A percentile compares a stretch with the other conserved stretches of the same genome.
phyloP scores from a whole-genome alignment of 2,329 filamentous ascomycete species.

The Stagonosporopsis tanaceti region DNA sequence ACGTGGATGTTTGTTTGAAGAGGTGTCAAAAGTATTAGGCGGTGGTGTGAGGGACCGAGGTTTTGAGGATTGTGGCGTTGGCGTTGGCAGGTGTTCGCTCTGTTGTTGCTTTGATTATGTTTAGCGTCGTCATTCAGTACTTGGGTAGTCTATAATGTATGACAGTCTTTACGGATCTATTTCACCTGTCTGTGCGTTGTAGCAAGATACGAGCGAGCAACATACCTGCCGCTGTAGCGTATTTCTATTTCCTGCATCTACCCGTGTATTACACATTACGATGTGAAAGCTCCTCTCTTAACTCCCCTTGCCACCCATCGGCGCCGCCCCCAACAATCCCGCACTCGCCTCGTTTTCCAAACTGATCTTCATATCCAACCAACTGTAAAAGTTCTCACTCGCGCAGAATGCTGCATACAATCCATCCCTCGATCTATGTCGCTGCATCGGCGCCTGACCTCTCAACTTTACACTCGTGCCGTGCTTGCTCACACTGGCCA shows the following conservation, averaged over 20 bases:
- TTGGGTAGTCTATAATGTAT: neutral
- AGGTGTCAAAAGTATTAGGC: slow-evolving; percentile 51
- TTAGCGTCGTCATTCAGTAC: neutral
- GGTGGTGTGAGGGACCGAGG: neutral
- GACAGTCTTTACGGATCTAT: neutral
- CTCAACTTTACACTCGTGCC: slow-evolving; percentile 51
- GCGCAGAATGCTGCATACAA: slow-evolving; percentile 51
- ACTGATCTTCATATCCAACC: slow-evolving; percentile 53
- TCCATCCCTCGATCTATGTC: slow-evolving; percentile 46
- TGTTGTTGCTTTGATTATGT: neutral
- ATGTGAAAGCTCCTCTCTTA: neutral
- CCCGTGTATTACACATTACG: slow-evolving; percentile 10
- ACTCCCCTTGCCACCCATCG: neutral
- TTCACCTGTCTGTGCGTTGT: neutral
- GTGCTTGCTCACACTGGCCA: slow-evolving; percentile 49
- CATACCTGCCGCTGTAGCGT: neutral
- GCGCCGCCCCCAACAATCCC: slow-evolving; percentile 40
- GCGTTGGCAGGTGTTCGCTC: neutral
- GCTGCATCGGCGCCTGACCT: slow-evolving; percentile 49
- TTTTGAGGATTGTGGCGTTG: neutral
- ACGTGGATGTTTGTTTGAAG: slow-evolving; percentile 62
- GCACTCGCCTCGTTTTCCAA: slow-evolving; percentile 52
- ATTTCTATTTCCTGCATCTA: neutral
- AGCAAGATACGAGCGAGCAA: neutral
- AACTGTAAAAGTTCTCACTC: slow-evolving; percentile 52